Conservation (phyloP, 441 rosid species). For the Pelargonium cotyledonis region DNA sequence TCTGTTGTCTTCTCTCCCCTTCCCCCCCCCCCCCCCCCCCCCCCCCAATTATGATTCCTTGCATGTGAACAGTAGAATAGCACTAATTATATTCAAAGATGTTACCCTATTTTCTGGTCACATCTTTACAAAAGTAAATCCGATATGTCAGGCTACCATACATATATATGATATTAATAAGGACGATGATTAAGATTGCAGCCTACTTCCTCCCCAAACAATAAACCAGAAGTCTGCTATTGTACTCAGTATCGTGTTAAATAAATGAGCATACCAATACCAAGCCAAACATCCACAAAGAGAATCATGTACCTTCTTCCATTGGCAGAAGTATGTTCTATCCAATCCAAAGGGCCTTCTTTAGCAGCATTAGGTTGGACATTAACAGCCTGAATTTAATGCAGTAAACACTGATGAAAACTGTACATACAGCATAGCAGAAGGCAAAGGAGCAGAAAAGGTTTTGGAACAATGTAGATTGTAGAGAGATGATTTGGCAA, state of each 20-base stretch:
- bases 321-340: conserved; percentile 67
- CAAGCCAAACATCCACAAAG: conserved; percentile 14
- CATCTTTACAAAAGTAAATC: too few relatives aligned
- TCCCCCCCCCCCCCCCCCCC: too few relatives aligned
- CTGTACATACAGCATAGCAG: conserved; percentile 12
- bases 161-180: background rate
- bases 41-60: too few relatives aligned
- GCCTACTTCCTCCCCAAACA: background rate
- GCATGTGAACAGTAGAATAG: too few relatives aligned
- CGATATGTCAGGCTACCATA: background rate
- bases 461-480: conserved; percentile 14
- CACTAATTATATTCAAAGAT: too few relatives aligned
- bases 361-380: conserved; percentile 37
- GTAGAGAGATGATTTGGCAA: conserved; percentile 10
- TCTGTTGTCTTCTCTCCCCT: too few relatives aligned
- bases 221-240: background rate
- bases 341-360: conserved; percentile 54
- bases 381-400: conserved; percentile 40
- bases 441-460: conserved; percentile 11
- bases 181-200: background rate
- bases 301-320: conserved; percentile 58
- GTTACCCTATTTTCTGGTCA: too few relatives aligned
- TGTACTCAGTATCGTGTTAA: background rate
- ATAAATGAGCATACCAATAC: background rate
- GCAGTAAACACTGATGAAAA: conserved; percentile 16